Percentiles rank a stretch among this genome's conserved stretches.
Conservation (phyloP, 306 rosid species). For the Medicago ruthenica region DNA sequence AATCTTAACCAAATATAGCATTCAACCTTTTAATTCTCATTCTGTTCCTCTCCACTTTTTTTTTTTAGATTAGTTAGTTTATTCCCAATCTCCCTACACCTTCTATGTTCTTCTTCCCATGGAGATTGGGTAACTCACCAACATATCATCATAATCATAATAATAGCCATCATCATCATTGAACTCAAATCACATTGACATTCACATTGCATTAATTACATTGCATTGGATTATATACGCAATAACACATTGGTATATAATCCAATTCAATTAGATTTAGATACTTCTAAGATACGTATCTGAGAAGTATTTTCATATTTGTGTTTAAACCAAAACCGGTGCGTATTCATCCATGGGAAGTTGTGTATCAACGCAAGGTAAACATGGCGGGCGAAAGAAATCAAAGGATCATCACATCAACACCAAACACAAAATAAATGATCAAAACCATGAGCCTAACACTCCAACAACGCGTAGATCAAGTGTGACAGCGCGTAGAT, state of each 20-base stretch:
- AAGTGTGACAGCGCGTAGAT: slow-evolving; percentile 17
- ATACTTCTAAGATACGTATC: too few species aligned
- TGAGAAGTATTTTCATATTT: not conserved
- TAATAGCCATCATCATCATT: not conserved
- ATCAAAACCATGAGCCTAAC: not conserved
- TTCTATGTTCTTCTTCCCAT: slow-evolving; percentile 54
- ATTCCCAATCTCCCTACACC: slow-evolving; percentile 8
- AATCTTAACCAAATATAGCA: slow-evolving; percentile 49
- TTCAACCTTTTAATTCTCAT: not conserved
- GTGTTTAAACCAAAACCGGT: not conserved
- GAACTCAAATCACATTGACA: not conserved
- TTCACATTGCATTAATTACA: not conserved
- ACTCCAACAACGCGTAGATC: slow-evolving; percentile 31
- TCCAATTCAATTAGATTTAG: slow-evolving; percentile 27
- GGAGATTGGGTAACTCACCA: slow-evolving; percentile 44
- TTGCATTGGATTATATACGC: slow-evolving; percentile 34
- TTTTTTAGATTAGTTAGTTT: slow-evolving; percentile 2
- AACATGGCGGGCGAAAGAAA: slow-evolving; percentile 36
- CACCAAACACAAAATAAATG: not conserved
- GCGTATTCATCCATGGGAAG: slow-evolving; percentile 72
- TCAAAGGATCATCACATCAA: slow-evolving; percentile 30
- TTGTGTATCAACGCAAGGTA: slow-evolving; percentile 70
- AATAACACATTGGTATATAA: slow-evolving; percentile 7
- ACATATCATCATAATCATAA: not conserved
- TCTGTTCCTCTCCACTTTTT: slow-evolving; percentile 27